Percentiles rank a stretch among this genome's conserved stretches.
These are phyloP conservation scores for Conringia planisiliqua DNA, from an alignment of 345 rosid species.

Conservation along the genomic window DNA sequence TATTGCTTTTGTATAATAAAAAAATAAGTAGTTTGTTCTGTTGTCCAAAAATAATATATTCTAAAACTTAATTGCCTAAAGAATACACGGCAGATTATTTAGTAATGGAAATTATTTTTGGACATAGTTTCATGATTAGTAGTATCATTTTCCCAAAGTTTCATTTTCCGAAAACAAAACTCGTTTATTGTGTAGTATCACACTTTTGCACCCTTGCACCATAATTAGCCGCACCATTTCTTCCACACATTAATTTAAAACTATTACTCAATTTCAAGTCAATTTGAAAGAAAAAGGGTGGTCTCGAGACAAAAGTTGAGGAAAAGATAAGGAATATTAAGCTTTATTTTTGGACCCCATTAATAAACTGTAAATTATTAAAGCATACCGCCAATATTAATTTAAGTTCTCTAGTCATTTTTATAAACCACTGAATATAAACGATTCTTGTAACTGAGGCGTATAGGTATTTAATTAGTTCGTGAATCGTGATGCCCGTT, in stretches of 20 bases:
- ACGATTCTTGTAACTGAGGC: background rate
- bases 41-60: background rate
- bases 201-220: background rate
- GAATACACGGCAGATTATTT: background rate
- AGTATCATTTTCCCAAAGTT: background rate
- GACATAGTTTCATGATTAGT: conserved; percentile 1
- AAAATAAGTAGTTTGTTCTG: background rate
- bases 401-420: background rate
- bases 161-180: background rate
- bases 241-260: background rate
- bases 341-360: conserved; percentile 37
- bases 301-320: conserved; percentile 34
- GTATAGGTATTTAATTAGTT: background rate
- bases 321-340: conserved; percentile 31
- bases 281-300: conserved; percentile 4
- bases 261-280: background rate
- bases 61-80: background rate
- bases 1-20: background rate
- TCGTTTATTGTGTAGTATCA: background rate
- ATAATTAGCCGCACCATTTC: conserved; percentile 31
- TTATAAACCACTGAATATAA: background rate
- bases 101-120: background rate
- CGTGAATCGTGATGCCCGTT: background rate
- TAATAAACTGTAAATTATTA: conserved; percentile 23
- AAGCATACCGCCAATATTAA: conserved; percentile 26